Evolutionary conservation across 2,329 filamentous ascomycete genomes (phyloP), one percentile per base, ranked within the genome.

Genomic region (Botrytis medusae): DNA sequence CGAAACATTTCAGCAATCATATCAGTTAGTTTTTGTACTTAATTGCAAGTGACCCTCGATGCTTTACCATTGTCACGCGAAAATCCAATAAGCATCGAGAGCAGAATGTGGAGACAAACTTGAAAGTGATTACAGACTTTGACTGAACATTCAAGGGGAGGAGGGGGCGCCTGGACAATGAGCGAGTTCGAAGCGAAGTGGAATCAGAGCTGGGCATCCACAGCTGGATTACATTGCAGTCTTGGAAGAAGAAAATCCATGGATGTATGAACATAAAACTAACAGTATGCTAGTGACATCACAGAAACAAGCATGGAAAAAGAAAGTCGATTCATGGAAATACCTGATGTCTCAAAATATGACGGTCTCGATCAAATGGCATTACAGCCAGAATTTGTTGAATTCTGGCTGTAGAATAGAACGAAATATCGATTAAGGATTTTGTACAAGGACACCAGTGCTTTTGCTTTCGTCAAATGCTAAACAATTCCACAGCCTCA

Each of bases 371-470:
- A 42, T 54, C 8, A n/a, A 34, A n/a, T 44, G 22, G 44, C 22
- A 65, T 18, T 37, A n/a, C 63, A 51, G 22, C 44, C 44, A 10
- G 18, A 57, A n/a, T 29, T 57, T 25, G 9, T n/a, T 12, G 22
- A 25, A 22, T 29, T 7, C 32, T 25, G 14, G 34, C 12, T 32
- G 32, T 32, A 61, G 32, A 4, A 62, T 71, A 16, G 34, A 71
- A 37, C 59, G 29, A 63, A 64, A 42, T 42, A 34, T 63, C 22
- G 16, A 63, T 63, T 32, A 48, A 37, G 25, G 32, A 62, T 48
- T 72, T 69, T 72, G 63, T 69, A 60, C 32, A 69, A 48, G 40
- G 25, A 40, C 63, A 60, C 51, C 22, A 8, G 40, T 42, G 14
- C 34, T 48, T 48, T 68, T 44, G 34, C 40, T 59, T 68, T 68